Base-by-base conservation (phyloP, 441 rosid species). In the Macaranga tanarius region DNA sequence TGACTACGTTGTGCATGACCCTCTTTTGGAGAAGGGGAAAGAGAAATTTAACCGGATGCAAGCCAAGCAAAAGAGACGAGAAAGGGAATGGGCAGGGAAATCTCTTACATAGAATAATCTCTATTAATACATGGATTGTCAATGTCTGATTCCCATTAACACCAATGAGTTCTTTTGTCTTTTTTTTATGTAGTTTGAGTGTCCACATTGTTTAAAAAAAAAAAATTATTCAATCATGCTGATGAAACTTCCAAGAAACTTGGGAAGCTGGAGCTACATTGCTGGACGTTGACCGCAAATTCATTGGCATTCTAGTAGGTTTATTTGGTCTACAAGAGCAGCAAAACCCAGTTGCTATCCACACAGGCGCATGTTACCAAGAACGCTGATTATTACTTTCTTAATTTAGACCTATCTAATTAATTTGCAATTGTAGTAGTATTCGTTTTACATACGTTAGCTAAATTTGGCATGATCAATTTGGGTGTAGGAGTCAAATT, bases 11-110 rank as follows among this genome's bases (percentile, higher is more conserved):
- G 95, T 92, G 75, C 89, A 87, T 48, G 98, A 95, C 75, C 97
- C 99, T 76, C 93, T 95, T 56, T 72, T 95, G 80, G 95, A 91
- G 85, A 95, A 95, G 75, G 98, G 99, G 71, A 95, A 89, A 80
- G 99, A 91, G 77, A 95, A 95, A 76, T 95, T 95, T 79, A 95
- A 95, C 80, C 79, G 76, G 76, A 91, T 92, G 92, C 91, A 82
- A 82, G 97, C 99, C 74, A 92, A 91, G 82, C 95, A 89, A 79
- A 95, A 92, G 79, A 85, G 89, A 69, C 77, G 78, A 67, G 93
- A 86, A 45, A 83, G 92, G 44, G 97, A 92, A 86, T 92, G 98
- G 98, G 96, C 98, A 58, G 95, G 99, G 54, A 87, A 81, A 72
- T 91, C 98, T 79, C 98, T 95, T 76, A 88, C 89, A 28, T 95